Percentiles rank a stretch among this genome's conserved stretches.
These are phyloP conservation scores for Striga hermonthica DNA, from an alignment of 305 asterid genomes.

Conservation along the genomic window DNA sequence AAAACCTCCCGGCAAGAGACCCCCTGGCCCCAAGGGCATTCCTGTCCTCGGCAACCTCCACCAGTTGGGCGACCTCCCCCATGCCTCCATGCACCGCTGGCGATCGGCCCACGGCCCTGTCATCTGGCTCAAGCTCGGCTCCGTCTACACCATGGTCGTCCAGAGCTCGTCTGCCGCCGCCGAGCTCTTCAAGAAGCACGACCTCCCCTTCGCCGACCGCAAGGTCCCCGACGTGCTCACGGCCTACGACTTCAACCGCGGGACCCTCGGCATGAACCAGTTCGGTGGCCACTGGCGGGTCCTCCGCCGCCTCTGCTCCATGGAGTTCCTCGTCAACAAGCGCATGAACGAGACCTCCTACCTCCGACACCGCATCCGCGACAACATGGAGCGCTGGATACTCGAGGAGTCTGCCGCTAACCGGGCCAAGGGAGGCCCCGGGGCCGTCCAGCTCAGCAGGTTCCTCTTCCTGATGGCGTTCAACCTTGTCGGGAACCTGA, in stretches of 20 bases:
- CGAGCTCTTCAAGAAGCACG: conserved; percentile 48
- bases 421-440: conserved; percentile 35
- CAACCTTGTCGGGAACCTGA: conserved; percentile 49
- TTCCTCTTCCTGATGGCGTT: conserved; percentile 45
- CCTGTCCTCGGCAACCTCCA: conserved; percentile 57
- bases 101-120: conserved; percentile 39
- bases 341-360: conserved; percentile 48
- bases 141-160: conserved; percentile 44
- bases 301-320: conserved; percentile 47
- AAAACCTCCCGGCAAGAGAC: conserved; percentile 34
- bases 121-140: conserved; percentile 44
- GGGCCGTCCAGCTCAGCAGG: conserved; percentile 46
- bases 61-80: conserved; percentile 54
- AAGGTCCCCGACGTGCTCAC: conserved; percentile 41
- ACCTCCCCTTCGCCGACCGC: conserved; percentile 44
- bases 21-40: conserved; percentile 61
- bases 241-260: conserved; percentile 34
- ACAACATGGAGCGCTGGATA: conserved; percentile 50
- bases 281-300: conserved; percentile 49
- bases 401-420: conserved; percentile 39
- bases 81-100: conserved; percentile 40
- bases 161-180: conserved; percentile 37
- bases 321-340: conserved; percentile 49
- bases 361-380: conserved; percentile 40
- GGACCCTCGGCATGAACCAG: conserved; percentile 40